A percentile compares a stretch with the other conserved stretches of the same genome.
Evolutionary conservation across 805 yeast genomes (phyloP).

Genomic region (Myxozyma lipomycoides): DNA sequence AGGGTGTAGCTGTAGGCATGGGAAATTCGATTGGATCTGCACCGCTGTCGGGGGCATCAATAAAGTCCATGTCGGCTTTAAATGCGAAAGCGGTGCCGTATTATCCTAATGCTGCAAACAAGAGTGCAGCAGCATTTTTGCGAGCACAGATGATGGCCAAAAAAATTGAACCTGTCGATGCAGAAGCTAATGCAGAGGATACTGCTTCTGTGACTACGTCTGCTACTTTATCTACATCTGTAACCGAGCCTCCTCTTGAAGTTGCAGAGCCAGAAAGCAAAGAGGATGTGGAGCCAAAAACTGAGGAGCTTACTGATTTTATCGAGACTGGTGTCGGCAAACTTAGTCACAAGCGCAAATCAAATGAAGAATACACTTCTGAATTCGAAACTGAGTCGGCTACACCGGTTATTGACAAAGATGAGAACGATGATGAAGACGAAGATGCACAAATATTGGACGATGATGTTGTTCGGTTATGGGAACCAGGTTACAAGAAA

Average conservation of each 20-base stretch:
- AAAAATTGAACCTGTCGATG: constrained; percentile 8
- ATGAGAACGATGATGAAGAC: constrained; percentile 44
- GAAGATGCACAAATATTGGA: constrained; percentile 33
- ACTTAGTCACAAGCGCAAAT: background rate
- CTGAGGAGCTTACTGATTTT: constrained; percentile 29
- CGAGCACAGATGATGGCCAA: constrained; percentile 39
- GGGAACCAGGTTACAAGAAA: constrained; percentile 82
- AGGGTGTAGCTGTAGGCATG: constrained; percentile 66
- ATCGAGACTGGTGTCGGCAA: constrained; percentile 14
- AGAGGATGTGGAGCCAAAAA: constrained; percentile 9
- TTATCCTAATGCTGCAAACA: constrained; percentile 63
- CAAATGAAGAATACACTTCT: background rate
- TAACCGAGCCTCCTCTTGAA: constrained; percentile 17
- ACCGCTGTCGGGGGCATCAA: background rate
- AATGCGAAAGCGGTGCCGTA: constrained; percentile 7
- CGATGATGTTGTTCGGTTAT: constrained; percentile 56
- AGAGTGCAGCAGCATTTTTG: constrained; percentile 61
- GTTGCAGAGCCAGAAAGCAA: constrained; percentile 10
- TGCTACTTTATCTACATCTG: constrained; percentile 16
- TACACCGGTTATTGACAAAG: constrained; percentile 14
- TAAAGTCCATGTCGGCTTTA: constrained; percentile 1
- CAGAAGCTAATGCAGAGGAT: background rate
- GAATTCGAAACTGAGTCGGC: constrained; percentile 12
- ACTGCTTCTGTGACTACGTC: constrained; percentile 4
- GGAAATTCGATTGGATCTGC: background rate